Evolutionary conservation across 106 monocot species (phyloP), one percentile per base, ranked within the genome.

Genomic region (Ottelia alismoides): DNA sequence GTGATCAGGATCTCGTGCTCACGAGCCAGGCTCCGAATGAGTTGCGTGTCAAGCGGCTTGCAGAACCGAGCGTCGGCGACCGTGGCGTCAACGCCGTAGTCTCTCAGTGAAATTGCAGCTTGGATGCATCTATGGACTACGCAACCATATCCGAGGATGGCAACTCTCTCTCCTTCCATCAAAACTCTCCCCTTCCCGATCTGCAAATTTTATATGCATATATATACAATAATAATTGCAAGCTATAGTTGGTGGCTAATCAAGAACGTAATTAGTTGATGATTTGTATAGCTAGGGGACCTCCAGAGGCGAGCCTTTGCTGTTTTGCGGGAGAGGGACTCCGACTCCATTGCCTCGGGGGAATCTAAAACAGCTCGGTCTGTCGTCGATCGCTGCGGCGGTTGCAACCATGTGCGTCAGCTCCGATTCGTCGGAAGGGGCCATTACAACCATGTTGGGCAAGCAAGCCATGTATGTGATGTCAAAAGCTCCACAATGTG

Each of bases 361-460:
- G 53, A 25, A 53, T 25, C 53, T 0, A 16, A 4, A 53, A 18
- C 53, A 53, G 24, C 53, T 27, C 3, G 53, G 53, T 0, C 22
- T 11, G 25, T 53, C 53, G 1, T 24, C 26, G 24, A 53, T 53
- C 24, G 18, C 25, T 2, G 26, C 53, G 18, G 26, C 53, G 7
- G 26, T 53, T 11, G 53, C 53, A 9, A 27, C 25, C 53, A 53
- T 53, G 53, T 53, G 53, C 53, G 26, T 53, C 12, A 53, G 53
- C 24, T 53, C 22, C 7, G 25, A 6, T 18, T 53, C 53, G 26
- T 53, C 53, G 18, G 26, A 4, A 4, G 53, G 53, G 2, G 53
- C 53, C 53, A 53, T 53, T 5, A 53, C 26, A 18, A 53, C 53
- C 53, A 53, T 53, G 53, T 53, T 53, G 25, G 53, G 53, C 25